Percentiles rank a stretch among this genome's conserved stretches.
These are phyloP conservation scores for Candida ipomoeae DNA, from an alignment of 805 yeast genomes.

Conservation along the genomic window DNA sequence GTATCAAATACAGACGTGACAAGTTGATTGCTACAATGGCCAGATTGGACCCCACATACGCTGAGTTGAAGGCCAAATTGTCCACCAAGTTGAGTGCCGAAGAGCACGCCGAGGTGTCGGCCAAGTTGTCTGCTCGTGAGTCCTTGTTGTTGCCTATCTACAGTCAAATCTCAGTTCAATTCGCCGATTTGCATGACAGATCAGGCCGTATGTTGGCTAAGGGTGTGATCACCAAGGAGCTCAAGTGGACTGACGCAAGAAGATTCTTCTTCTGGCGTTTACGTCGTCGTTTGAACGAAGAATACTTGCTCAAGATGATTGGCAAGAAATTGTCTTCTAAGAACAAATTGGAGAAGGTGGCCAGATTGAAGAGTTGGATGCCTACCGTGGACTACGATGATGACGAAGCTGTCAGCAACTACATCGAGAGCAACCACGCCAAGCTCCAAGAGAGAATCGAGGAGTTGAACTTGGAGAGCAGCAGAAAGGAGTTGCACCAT, in stretches of 20 bases:
- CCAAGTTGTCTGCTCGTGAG: constrained; percentile 75
- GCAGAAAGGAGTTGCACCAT: constrained; percentile 60
- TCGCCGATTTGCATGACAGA: constrained; percentile 97
- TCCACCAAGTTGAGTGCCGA: constrained; percentile 53
- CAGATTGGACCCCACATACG: constrained; percentile 77
- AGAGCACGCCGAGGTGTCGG: constrained; percentile 60
- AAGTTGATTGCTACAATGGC: constrained; percentile 87
- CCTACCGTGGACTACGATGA: constrained; percentile 67
- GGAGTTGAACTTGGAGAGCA: constrained; percentile 61
- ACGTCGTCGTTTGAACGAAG: constrained; percentile 92
- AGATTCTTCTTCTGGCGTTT: constrained; percentile 98
- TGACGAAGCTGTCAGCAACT: constrained; percentile 74
- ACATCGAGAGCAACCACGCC: constrained; percentile 78
- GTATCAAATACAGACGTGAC: constrained; percentile 94
- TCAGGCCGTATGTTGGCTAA: constrained; percentile 96
- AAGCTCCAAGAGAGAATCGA: constrained; percentile 57
- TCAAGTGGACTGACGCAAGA: constrained; percentile 85
- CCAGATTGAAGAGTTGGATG: constrained; percentile 85
- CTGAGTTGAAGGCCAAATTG: constrained; percentile 58
- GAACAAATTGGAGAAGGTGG: constrained; percentile 74
- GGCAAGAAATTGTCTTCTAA: constrained; percentile 53
- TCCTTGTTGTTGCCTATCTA: constrained; percentile 77
- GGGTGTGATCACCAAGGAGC: constrained; percentile 80
- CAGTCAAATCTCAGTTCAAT: constrained; percentile 88
- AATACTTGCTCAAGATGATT: constrained; percentile 73